Percentiles rank a stretch among this genome's conserved stretches.
Evolutionary conservation across 208 protist species (phyloP).

Genomic region (Leishmania lainsoni): DNA sequence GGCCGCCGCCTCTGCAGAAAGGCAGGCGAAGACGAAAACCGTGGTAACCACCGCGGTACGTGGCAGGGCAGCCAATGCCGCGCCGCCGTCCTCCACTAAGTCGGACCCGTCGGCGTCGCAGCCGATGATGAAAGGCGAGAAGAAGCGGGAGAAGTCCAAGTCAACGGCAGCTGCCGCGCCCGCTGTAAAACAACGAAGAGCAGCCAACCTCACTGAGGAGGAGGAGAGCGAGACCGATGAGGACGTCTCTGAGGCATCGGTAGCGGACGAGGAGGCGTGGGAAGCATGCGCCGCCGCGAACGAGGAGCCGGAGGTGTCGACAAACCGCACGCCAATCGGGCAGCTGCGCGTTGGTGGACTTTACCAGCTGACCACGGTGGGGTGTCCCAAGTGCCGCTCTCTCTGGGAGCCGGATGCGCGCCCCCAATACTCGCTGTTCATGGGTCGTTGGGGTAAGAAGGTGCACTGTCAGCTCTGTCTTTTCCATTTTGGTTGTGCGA

Average conservation of each 20-base stretch:
- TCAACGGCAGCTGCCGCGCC: background rate
- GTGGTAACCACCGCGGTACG: background rate
- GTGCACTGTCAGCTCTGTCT: constrained; percentile 89
- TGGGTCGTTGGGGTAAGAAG: constrained; percentile 78
- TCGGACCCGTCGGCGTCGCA: constrained; percentile 1
- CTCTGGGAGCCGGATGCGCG: constrained; percentile 72
- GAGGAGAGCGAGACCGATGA: constrained; percentile 36
- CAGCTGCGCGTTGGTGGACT: constrained; percentile 45
- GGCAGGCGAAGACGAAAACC: background rate
- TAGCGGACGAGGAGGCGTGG: constrained; percentile 26
- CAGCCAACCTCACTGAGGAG: constrained; percentile 11
- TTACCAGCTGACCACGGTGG: constrained; percentile 57
- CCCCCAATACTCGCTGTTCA: constrained; percentile 88
- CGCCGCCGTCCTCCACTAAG: background rate
- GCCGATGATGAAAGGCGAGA: constrained; percentile 6
- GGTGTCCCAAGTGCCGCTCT: constrained; percentile 77
- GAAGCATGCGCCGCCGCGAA: constrained; percentile 34
- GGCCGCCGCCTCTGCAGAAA: constrained; percentile 14
- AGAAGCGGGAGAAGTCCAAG: constrained; percentile 3
- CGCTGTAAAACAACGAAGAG: constrained; percentile 24
- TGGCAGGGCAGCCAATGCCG: background rate
- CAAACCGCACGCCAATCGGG: constrained; percentile 71
- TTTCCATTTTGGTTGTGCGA: constrained; percentile 76
- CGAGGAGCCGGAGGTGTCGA: constrained; percentile 59
- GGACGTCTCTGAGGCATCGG: constrained; percentile 22